Conservation (phyloP, 805 yeast genomes). For the Candida boidinii region DNA sequence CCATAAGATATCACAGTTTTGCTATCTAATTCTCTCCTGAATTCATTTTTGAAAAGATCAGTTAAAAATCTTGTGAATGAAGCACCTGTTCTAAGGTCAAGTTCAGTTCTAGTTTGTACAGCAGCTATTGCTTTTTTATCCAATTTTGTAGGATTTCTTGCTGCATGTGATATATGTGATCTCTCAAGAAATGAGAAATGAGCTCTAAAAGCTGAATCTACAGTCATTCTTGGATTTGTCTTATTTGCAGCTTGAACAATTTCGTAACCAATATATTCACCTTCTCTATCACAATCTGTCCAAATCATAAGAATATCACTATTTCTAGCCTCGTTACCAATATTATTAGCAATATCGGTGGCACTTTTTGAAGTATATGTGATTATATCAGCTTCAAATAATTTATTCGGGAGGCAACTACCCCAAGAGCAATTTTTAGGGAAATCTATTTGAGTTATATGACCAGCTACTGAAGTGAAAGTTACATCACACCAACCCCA, state of each 20-base stretch:
- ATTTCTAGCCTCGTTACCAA: slow-evolving; percentile 50
- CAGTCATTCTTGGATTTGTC: slow-evolving; percentile 35
- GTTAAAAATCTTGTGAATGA: slow-evolving; percentile 81
- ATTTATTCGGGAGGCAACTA: slow-evolving; percentile 47
- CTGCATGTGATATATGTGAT: slow-evolving; percentile 67
- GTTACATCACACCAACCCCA: slow-evolving; percentile 68
- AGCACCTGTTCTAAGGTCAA: slow-evolving; percentile 84
- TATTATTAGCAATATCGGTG: slow-evolving; percentile 48
- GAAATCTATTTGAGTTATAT: slow-evolving; percentile 60
- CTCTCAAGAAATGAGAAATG: slow-evolving; percentile 82
- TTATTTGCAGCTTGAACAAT: slow-evolving; percentile 60
- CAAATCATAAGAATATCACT: slow-evolving; percentile 75
- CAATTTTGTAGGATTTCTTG: slow-evolving; percentile 52
- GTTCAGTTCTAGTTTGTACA: slow-evolving; percentile 75
- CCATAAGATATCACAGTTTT: slow-evolving; percentile 64
- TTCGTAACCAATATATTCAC: slow-evolving; percentile 87
- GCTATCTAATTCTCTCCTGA: slow-evolving; percentile 18
- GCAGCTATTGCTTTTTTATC: slow-evolving; percentile 73
- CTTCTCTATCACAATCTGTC: slow-evolving; percentile 98
- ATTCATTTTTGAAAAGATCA: slow-evolving; percentile 30
- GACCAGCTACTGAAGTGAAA: slow-evolving; percentile 93
- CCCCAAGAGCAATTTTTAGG: slow-evolving; percentile 59
- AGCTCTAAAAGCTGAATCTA: slow-evolving; percentile 59
- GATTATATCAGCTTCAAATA: slow-evolving; percentile 67
- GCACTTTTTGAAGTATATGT: slow-evolving; percentile 30